Percentiles rank a stretch among this genome's conserved stretches.
These are phyloP conservation scores for Trifolium pratense DNA, from an alignment of 306 rosid genomes.

Conservation along the genomic window DNA sequence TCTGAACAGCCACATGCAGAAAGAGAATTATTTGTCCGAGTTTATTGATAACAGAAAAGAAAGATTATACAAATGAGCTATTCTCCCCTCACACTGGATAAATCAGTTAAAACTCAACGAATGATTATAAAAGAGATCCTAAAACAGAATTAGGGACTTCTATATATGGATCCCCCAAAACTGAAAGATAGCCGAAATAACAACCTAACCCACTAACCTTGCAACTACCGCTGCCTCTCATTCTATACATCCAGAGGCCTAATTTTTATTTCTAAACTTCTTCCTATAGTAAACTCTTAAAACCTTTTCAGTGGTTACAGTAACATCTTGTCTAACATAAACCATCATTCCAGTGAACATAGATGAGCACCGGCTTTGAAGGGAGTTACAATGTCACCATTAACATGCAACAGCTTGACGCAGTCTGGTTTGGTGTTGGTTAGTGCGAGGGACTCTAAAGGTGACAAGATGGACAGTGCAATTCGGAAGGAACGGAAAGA, in stretches of 20 bases:
- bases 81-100: no score
- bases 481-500: not conserved
- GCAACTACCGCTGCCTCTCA: not conserved
- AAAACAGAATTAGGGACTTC: no score
- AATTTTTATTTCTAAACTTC: not conserved
- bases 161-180: no score
- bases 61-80: no score
- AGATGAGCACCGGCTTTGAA: not conserved
- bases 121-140: no score
- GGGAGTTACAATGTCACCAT: not conserved
- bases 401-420: not conserved
- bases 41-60: no score
- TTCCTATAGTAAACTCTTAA: not conserved
- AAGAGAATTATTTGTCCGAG: no score
- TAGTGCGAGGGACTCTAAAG: not conserved
- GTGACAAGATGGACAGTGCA: not conserved
- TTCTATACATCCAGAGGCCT: not conserved
- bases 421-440: not conserved
- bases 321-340: not conserved
- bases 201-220: no score
- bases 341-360: not conserved
- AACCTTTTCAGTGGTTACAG: not conserved
- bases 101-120: no score
- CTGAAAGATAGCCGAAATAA: no score
- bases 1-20: no score